Percentiles rank a stretch among this genome's conserved stretches.
Evolutionary conservation across 306 rosid genomes (phyloP).

Genomic region (Cicer arietinum): DNA sequence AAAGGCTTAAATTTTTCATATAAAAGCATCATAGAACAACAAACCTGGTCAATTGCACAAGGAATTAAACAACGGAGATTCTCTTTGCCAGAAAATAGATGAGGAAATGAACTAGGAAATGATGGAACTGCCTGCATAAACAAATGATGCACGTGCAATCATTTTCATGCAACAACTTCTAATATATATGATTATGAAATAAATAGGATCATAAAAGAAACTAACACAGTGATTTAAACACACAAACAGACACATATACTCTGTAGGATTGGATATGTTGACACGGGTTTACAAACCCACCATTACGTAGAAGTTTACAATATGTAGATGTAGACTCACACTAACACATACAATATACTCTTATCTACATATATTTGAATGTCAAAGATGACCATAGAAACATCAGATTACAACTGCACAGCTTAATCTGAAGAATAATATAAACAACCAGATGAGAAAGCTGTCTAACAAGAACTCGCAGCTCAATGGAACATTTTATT

Average conservation of each 20-base stretch:
- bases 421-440: conserved; percentile 11
- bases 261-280: not conserved
- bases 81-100: conserved; percentile 78
- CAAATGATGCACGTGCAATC: conserved; percentile 38
- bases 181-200: conserved; percentile 31
- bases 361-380: conserved; percentile 3
- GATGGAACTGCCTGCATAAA: conserved; percentile 91
- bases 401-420: conserved; percentile 13
- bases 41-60: conserved; percentile 96
- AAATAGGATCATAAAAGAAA: conserved; percentile 29
- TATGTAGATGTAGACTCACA: not conserved
- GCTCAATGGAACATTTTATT: not conserved
- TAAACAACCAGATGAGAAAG: not conserved
- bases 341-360: not conserved
- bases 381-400: not conserved
- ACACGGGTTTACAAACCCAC: not conserved
- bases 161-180: conserved; percentile 40
- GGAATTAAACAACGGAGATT: conserved; percentile 91
- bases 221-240: conserved; percentile 6
- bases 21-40: conserved; percentile 23
- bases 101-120: conserved; percentile 98
- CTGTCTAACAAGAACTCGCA: conserved; percentile 5
- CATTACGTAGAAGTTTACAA: not conserved
- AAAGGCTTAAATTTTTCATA: conserved; percentile 11
- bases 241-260: conserved; percentile 14